Conservation (phyloP, 495 filamentous ascomycete genomes). For the Pseudevernia furfuracea region DNA sequence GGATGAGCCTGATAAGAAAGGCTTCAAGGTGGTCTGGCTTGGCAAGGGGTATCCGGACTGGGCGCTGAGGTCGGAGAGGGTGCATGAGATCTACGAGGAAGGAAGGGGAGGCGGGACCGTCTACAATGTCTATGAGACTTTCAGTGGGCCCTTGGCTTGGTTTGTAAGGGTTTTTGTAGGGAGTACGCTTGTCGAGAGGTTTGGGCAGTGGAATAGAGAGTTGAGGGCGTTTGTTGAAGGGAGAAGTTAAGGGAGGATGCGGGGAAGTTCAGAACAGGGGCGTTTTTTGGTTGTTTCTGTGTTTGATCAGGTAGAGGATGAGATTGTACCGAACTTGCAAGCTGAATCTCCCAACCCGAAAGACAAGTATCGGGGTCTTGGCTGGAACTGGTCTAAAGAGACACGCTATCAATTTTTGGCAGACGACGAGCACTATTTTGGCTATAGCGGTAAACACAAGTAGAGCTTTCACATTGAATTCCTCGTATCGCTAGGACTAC, state of each 20-base stretch:
- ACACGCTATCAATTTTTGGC: background rate
- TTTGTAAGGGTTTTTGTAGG: constrained; percentile 17
- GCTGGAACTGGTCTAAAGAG: background rate
- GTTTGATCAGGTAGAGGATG: background rate
- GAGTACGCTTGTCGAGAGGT: constrained; percentile 20
- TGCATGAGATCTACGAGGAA: constrained; percentile 23
- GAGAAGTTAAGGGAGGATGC: background rate
- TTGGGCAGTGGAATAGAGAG: constrained; percentile 27
- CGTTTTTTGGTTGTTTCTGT: too few species aligned
- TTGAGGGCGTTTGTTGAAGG: constrained; percentile 21
- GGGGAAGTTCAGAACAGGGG: too few species aligned
- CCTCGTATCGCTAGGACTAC: background rate
- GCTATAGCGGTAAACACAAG: background rate
- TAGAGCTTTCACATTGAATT: background rate
- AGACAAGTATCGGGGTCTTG: background rate
- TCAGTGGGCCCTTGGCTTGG: constrained; percentile 24
- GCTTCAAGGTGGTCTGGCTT: constrained; percentile 24
- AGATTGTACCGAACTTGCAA: background rate
- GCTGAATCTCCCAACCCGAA: background rate
- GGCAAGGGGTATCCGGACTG: constrained; percentile 23
- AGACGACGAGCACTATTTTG: background rate
- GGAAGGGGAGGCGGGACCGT: constrained; percentile 12
- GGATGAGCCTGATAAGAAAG: constrained; percentile 8
- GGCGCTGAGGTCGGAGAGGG: constrained; percentile 25
- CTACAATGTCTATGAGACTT: constrained; percentile 27